phyloP scores from a whole-genome alignment of 1,139 yeast genomes.

The Saccharomyces pastorianus region DNA sequence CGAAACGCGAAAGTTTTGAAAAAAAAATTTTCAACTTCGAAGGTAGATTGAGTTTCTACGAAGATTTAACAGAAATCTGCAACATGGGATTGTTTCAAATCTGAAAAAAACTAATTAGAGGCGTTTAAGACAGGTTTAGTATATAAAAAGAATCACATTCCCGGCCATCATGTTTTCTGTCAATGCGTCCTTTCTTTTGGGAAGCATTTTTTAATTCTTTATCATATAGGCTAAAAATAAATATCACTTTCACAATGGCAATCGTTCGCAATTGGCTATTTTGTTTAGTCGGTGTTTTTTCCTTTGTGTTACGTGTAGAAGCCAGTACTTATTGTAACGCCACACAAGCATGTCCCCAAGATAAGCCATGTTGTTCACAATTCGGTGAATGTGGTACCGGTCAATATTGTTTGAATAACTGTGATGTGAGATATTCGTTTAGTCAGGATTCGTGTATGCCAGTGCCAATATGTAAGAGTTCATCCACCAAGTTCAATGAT shows the following conservation, averaged over 20 bases:
- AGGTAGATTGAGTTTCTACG: background rate
- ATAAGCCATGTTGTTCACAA: conserved; percentile 70
- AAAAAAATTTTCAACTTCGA: background rate
- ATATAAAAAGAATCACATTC: conserved; percentile 1
- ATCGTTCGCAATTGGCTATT: background rate
- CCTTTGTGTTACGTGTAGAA: background rate
- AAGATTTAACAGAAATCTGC: background rate
- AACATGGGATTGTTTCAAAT: background rate
- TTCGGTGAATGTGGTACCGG: conserved; percentile 80
- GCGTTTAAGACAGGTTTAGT: conserved; percentile 5
- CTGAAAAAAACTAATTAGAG: conserved; percentile 1
- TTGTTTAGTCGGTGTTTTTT: background rate
- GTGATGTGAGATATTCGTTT: conserved; percentile 48
- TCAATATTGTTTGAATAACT: conserved; percentile 69
- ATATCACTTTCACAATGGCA: background rate
- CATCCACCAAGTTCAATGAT: conserved; percentile 34
- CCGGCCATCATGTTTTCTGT: background rate
- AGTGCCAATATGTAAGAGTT: conserved; percentile 42
- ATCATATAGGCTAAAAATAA: background rate
- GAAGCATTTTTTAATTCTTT: background rate
- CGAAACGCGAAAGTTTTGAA: background rate
- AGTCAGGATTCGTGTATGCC: conserved; percentile 53
- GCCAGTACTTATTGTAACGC: conserved; percentile 21
- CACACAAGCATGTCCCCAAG: conserved; percentile 52
- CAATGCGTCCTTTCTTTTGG: background rate